These are phyloP conservation scores for Cornus florida DNA, from an alignment of 148 eudicot genomes.

Conservation along the genomic window DNA sequence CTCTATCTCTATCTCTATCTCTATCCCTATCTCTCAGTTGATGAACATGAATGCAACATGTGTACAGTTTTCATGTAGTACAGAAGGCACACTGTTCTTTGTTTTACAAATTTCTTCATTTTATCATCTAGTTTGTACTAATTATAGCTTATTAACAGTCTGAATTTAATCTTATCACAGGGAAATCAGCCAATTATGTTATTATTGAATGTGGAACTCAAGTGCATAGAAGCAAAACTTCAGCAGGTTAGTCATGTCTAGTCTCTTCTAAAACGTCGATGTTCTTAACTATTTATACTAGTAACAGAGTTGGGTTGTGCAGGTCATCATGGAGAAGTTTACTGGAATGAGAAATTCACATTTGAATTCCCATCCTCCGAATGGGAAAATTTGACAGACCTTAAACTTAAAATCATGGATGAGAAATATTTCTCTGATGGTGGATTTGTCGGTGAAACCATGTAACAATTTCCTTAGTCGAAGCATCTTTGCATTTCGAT, in stretches of 20 bases:
- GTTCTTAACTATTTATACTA: not conserved
- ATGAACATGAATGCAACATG: not conserved
- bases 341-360: slow-evolving; percentile 71
- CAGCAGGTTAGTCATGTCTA: slow-evolving; percentile 35
- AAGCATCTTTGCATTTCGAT: not conserved
- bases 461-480: slow-evolving; percentile 29
- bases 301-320: slow-evolving; percentile 17
- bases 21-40: not conserved
- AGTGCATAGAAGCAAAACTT: slow-evolving; percentile 51
- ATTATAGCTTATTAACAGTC: not conserved
- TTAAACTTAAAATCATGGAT: slow-evolving; percentile 60
- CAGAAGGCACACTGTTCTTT: not conserved
- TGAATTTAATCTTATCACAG: slow-evolving; percentile 25
- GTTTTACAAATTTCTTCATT: not conserved
- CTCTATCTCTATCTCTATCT: not conserved
- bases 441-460: slow-evolving; percentile 68
- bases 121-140: not conserved
- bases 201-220: slow-evolving; percentile 64
- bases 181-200: slow-evolving; percentile 62
- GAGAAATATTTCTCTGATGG: slow-evolving; percentile 43
- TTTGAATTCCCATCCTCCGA: slow-evolving; percentile 46
- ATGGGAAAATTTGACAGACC: slow-evolving; percentile 45
- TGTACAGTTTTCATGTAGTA: too few relatives aligned
- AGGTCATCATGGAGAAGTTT: slow-evolving; percentile 54
- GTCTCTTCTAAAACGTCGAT: not conserved